A percentile compares a stretch with the other conserved stretches of the same genome.
phyloP scores from a whole-genome alignment of 2,329 filamentous ascomycete genomes.

The Leptosphaerulina australis region DNA sequence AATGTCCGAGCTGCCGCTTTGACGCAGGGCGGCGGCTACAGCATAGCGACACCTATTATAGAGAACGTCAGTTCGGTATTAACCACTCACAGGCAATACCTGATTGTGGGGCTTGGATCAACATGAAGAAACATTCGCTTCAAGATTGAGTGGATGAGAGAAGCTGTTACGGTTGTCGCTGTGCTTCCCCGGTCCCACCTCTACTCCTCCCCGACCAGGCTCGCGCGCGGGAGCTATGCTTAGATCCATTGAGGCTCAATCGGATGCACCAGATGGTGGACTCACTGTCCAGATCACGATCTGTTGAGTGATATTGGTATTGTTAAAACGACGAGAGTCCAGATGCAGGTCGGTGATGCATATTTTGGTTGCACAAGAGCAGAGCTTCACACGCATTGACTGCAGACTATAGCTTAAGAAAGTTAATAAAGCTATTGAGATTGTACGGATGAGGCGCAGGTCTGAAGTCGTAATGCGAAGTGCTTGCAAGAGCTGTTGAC shows the following conservation, averaged over 20 bases:
- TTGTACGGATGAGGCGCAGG: conserved; percentile 7
- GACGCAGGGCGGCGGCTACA: conserved; percentile 45
- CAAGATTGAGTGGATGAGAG: conserved; percentile 38
- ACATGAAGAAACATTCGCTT: conserved; percentile 32
- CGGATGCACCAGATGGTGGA: conserved; percentile 31
- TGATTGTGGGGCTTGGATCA: conserved; percentile 23
- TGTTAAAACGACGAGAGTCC: conserved; percentile 26
- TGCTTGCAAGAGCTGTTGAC: not conserved
- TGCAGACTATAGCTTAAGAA: not conserved
- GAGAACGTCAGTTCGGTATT: conserved; percentile 32
- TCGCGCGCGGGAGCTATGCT: conserved; percentile 49
- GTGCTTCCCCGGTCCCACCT: conserved; percentile 43
- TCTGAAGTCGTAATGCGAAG: conserved; percentile 2
- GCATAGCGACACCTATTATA: conserved; percentile 30
- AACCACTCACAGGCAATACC: conserved; percentile 36
- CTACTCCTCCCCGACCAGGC: conserved; percentile 36
- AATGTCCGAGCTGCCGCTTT: conserved; percentile 45
- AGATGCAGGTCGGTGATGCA: not conserved
- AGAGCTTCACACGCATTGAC: not conserved
- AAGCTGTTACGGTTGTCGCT: conserved; percentile 34
- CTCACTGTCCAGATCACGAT: conserved; percentile 13
- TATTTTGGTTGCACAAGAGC: not conserved
- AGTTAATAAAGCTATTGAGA: not conserved
- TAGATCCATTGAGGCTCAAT: conserved; percentile 48
- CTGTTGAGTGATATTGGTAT: conserved; percentile 27